Evolutionary conservation across 2,329 filamentous ascomycete species (phyloP), one percentile per base, ranked within the genome.

Genomic region (Metarhizium album): DNA sequence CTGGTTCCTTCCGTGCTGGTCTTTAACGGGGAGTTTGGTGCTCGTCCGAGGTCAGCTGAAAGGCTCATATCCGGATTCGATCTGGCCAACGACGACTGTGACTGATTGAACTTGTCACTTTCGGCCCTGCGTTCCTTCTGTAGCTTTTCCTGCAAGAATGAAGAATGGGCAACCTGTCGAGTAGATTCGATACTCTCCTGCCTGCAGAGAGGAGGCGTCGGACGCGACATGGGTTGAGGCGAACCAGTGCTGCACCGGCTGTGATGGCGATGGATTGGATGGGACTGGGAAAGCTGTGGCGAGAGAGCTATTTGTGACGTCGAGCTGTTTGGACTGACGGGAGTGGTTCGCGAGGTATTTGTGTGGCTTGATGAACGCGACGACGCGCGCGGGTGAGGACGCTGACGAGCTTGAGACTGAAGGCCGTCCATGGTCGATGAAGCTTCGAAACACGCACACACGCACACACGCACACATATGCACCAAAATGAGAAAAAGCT

Each of bases 111-210:
- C 45, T 71, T 70, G 40, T 76, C 74, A 46, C 67, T 69, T 55
- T 80, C 77, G 0, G 70, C 68, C 49, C 64, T 71, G 33, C 77
- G 71, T 56, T 78, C 74, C 27, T 67, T 72, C 46, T 74, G 71
- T n/a, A 82, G 63, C 54, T 70, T 74, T 58, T 80, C 77, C 45
- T 79, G 78, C 2, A 82, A 65, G 47, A 79, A 75, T 16, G 66
- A 71, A 0, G 78, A 81, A 14, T 74, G 63, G 1, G 69, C 67
- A 24, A 63, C 61, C 42, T 67, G 70, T 16, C 68, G 67, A 3
- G 61, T 56, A 3, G 67, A 63, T 20, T 78, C 74, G 29, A 65
- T 64, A 38, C 67, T 68, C 18, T 67, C 62, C 52, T 73, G 68
- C 55, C 70, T 65, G 11, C 71, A 70, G n/a, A 73, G 55, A 35